These are phyloP conservation scores for Huiozyma sinensis DNA, from an alignment of 805 yeast species.

Conservation along the genomic window DNA sequence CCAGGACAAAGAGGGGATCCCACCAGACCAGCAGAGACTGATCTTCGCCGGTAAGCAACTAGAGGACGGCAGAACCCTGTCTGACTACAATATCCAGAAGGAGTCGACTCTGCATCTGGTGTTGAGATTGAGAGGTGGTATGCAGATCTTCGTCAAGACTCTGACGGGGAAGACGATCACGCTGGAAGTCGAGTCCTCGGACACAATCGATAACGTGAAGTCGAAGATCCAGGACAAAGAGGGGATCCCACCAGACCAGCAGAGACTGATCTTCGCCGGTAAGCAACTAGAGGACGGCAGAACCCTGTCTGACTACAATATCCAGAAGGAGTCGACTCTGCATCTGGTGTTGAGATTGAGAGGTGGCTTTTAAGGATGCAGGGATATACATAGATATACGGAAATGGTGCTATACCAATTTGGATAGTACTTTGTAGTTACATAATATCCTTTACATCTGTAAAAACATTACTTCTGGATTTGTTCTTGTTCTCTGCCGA, in stretches of 20 bases:
- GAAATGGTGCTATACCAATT: too few species aligned
- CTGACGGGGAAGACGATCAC: constrained; percentile 52
- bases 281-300: constrained; percentile 55
- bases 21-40: constrained; percentile 62
- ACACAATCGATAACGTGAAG: constrained; percentile 87
- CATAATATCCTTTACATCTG: neutral
- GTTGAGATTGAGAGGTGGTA: constrained; percentile 65
- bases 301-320: constrained; percentile 59
- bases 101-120: constrained; percentile 64
- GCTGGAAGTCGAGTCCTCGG: constrained; percentile 86
- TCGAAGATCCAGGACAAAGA: constrained; percentile 61
- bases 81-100: constrained; percentile 65
- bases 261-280: constrained; percentile 59
- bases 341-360: constrained; percentile 62
- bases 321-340: constrained; percentile 56
- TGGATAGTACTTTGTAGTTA: neutral
- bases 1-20: constrained; percentile 63
- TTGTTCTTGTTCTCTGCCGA: neutral
- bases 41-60: constrained; percentile 65
- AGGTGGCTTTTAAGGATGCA: constrained; percentile 54
- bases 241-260: constrained; percentile 64
- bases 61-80: constrained; percentile 61
- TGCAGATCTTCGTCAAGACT: constrained; percentile 32
- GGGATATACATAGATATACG: neutral
- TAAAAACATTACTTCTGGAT: neutral